phyloP scores from a whole-genome alignment of 768 basidiomycete species.

The Boletus eberwhitei region DNA sequence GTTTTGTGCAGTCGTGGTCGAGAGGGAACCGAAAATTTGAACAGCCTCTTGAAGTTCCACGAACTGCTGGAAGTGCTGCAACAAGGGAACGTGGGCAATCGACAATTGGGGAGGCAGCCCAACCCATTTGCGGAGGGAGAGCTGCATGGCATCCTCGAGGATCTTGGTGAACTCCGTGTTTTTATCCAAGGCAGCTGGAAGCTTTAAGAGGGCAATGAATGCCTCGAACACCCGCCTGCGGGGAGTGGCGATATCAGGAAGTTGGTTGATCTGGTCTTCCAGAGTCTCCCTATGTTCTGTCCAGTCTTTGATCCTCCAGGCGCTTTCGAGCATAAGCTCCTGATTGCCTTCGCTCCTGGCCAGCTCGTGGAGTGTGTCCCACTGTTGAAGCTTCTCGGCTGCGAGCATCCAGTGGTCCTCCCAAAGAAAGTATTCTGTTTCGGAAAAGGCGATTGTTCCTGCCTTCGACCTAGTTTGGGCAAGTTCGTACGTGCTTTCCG shows the following conservation, averaged over 20 bases:
- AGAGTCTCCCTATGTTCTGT: constrained; percentile 70
- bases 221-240: constrained; percentile 98
- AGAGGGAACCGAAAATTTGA: constrained; percentile 88
- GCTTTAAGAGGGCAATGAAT: constrained; percentile 83
- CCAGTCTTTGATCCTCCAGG: constrained; percentile 96
- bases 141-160: constrained; percentile 94
- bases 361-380: constrained; percentile 92
- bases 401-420: constrained; percentile 99
- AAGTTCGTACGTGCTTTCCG: constrained; percentile 80
- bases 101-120: constrained; percentile 83
- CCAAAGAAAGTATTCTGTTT: constrained; percentile 96
- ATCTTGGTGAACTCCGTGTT: constrained; percentile 85
- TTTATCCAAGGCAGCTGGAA: constrained; percentile 77
- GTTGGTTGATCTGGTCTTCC: constrained; percentile 74
- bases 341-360: constrained; percentile 86
- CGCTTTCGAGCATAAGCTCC: constrained; percentile 90
- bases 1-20: constrained; percentile 81
- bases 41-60: constrained; percentile 96
- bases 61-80: constrained; percentile 98
- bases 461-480: constrained; percentile 84
- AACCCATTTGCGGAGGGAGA: constrained; percentile 95
- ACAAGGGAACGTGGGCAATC: constrained; percentile 87
- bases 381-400: constrained; percentile 95
- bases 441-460: constrained; percentile 84
- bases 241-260: constrained; percentile 88